Evolutionary conservation across 2,329 filamentous ascomycete genomes (phyloP).

Genomic region (Stachybotrys chartarum): DNA sequence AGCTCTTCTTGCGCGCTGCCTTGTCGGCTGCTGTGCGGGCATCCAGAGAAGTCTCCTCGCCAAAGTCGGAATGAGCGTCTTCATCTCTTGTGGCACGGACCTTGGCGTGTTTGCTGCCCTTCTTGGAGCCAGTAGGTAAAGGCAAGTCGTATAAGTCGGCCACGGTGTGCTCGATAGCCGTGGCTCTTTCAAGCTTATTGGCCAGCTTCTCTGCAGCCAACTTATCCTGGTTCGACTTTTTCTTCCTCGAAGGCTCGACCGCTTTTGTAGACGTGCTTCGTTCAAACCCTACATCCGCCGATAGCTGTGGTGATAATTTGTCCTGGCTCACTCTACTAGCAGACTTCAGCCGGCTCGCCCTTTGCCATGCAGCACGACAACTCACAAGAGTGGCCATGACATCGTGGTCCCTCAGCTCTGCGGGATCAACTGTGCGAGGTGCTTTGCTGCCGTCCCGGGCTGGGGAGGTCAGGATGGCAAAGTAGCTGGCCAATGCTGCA

Average conservation of each 20-base stretch:
- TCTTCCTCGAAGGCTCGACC: conserved; percentile 20
- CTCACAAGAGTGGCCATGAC: conserved; percentile 81
- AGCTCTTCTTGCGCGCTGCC: conserved; percentile 78
- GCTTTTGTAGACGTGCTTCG: conserved; percentile 12
- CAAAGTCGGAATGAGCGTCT: conserved; percentile 80
- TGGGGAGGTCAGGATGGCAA: conserved; percentile 83
- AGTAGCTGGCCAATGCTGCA: conserved; percentile 84
- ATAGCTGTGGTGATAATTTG: conserved; percentile 5
- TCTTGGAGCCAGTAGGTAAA: conserved; percentile 42
- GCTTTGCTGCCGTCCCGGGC: conserved; percentile 49
- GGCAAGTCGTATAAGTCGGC: conserved; percentile 61
- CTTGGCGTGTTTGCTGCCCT: conserved; percentile 30
- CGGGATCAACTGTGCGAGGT: conserved; percentile 59
- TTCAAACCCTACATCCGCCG: conserved; percentile 16
- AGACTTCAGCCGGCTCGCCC: conserved; percentile 58
- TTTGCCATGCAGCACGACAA: conserved; percentile 74
- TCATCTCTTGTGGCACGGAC: conserved; percentile 32
- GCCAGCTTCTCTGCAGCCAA: conserved; percentile 29
- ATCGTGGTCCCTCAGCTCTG: conserved; percentile 80
- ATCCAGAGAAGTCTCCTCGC: conserved; percentile 77
- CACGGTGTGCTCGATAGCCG: conserved; percentile 62
- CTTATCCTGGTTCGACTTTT: conserved; percentile 26
- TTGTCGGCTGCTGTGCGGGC: conserved; percentile 79
- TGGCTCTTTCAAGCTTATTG: conserved; percentile 38
- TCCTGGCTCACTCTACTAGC: conserved; percentile 31